Evolutionary conservation across 768 basidiomycete genomes (phyloP), one percentile per base, ranked within the genome.

Genomic region (Phanerochaete carnosa): DNA sequence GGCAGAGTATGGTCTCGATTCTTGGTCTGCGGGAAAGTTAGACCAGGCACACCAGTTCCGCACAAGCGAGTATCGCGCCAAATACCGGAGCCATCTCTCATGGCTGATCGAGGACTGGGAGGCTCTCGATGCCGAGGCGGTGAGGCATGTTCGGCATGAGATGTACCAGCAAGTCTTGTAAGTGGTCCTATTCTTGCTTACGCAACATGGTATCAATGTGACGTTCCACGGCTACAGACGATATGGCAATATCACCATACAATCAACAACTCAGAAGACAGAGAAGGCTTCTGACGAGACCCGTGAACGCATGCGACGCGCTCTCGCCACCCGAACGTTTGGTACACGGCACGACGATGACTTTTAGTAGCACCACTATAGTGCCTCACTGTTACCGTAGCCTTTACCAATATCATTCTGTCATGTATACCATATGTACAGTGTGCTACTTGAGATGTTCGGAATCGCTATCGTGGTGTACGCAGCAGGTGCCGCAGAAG

Each of bases 81-180:
- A 39, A 19, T 57, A 45, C 43, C 13, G 9, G 4, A n/a, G 8
- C 6, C 56, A 57, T 32, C 15, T 45, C 43, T 4, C 5, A 7
- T 33, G 33, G 33, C 33, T 30, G 6, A 16, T 57, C 6, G 22
- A 57, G 43, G 56, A 57, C 37, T 57, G 56, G 56, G 39, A 46
- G 25, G 25, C n/a, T 19, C 11, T 57, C 12, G 26, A 13, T 30
- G 9, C 26, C 6, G 30, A 13, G 6, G 28, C n/a, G 9, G 25
- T 45, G 9, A 46, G 16, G 43, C 25, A 16, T 11, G 45, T 46
- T 26, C 28, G 56, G 15, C n/a, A 33, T 33, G 15, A 28, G 9
- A 57, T 57, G 56, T 57, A 57, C 39, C 5, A 45, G 25, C 19
- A 11, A 28, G 37, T 57, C 8, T 19, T 57, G 56, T 57, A 33